Percentiles rank a stretch among this genome's conserved stretches.
phyloP scores from a whole-genome alignment of 495 filamentous ascomycete genomes.

The Hypomontagnella submonticulosa region DNA sequence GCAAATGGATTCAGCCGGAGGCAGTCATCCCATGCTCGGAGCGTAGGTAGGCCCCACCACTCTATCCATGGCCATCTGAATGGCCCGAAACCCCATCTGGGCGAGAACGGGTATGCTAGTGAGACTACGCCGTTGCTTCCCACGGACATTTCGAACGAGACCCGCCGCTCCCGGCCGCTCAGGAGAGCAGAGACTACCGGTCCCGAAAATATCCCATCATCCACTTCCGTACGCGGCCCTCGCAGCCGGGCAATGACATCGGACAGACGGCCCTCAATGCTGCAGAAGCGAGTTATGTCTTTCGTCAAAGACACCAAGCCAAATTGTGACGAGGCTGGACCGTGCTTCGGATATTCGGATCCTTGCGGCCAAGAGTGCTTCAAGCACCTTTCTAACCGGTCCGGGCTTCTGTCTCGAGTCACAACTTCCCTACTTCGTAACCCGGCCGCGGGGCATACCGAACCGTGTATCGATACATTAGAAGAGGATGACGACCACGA shows the following conservation, averaged over 20 bases:
- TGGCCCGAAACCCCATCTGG: conserved; percentile 19
- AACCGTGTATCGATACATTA: conserved; percentile 36
- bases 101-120: conserved; percentile 41
- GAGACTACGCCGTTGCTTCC: conserved; percentile 54
- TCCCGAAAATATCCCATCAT: conserved; percentile 20
- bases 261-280: conserved; percentile 58
- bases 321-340: conserved; percentile 77
- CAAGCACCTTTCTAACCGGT: conserved; percentile 58
- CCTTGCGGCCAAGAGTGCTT: conserved; percentile 87
- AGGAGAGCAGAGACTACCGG: conserved; percentile 41
- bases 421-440: conserved; percentile 43
- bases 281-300: conserved; percentile 65
- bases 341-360: conserved; percentile 86
- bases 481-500: conserved; percentile 43
- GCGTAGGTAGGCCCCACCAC: conserved; percentile 17
- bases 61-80: conserved; percentile 22
- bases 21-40: conserved; percentile 42
- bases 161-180: conserved; percentile 10
- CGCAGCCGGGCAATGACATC: conserved; percentile 38
- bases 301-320: conserved; percentile 75
- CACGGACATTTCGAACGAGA: conserved; percentile 26
- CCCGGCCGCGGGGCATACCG: conserved; percentile 28
- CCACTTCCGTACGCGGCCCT: background rate
- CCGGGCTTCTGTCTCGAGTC: conserved; percentile 38
- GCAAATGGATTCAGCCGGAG: conserved; percentile 45